Evolutionary conservation across 129 eudicot species (phyloP), one percentile per base, ranked within the genome.

Genomic region (Artemisia argyi): DNA sequence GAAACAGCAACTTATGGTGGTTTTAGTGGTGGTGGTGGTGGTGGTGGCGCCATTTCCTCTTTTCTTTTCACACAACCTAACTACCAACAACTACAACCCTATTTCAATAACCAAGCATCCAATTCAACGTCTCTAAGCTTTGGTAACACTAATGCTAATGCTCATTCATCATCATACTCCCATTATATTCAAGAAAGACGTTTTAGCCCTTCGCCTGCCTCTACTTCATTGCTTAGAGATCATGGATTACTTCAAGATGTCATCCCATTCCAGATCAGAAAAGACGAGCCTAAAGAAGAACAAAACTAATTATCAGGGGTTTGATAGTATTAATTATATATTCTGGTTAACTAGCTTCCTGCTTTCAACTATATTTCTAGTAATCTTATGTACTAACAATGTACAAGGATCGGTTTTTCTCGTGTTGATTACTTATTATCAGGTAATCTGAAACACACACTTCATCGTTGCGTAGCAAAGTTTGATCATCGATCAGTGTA

Each of bases 231-330:
- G 76, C 68, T 68, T 19, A 76, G 84, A 47, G 98, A 93, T 78
- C 83, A 89, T 73, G 98, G 98, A 13, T 92, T 93, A 72, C 96
- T 93, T 50, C 88, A 93, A 73, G 98, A 93, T 69, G 85, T 93
- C 58, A 70, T 93, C 65, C 86, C 87, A 2, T 80, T 84, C 10
- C 77, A 79, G 80, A 87, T 87, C 78, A 74, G 73, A 19, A 83
- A 80, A 68, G 95, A 83, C 48, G 80, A 80, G 67, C 79, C 86
- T 20, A 80, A 83, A 71, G 80, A 84, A 77, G 85, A 87, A 88
- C 83, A 76, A 69, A 61, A 65, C 19, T 67, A 17, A 66, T 35
- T 35, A 35, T 35, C 44, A 19, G 51, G 53, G 19, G 65, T 52
- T 58, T 4, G 46, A 66, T 52, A n/a, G 17, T 2, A 39, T 69